Percentiles rank a stretch among this genome's conserved stretches.
Evolutionary conservation across 2,329 filamentous ascomycete genomes (phyloP).

Genomic region (Colletotrichum sp.): DNA sequence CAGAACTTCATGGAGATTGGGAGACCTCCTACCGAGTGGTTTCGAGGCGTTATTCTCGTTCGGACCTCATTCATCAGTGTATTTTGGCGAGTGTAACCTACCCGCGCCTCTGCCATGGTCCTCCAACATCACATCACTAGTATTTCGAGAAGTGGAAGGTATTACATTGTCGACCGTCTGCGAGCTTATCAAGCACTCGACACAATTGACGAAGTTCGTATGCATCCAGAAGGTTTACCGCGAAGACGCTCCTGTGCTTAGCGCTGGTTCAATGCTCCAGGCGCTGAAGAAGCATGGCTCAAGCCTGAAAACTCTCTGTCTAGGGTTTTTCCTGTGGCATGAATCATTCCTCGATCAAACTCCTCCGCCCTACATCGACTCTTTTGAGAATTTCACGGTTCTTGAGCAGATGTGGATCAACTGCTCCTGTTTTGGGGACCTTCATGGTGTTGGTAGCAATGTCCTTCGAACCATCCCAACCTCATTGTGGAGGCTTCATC

Average conservation of each 20-base stretch:
- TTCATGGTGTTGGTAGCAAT: not conserved
- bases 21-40: fast-evolving
- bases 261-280: not conserved
- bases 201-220: not conserved
- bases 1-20: not conserved
- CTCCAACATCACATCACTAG: not conserved
- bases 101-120: not conserved
- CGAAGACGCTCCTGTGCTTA: not conserved
- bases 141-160: not conserved
- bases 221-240: fast-evolving
- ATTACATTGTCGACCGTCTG: not conserved
- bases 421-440: not conserved
- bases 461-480: not conserved
- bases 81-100: not conserved
- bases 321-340: fast-evolving
- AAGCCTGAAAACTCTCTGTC: not conserved
- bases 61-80: not conserved
- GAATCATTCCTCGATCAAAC: fast-evolving
- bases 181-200: not conserved
- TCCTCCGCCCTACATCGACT: not conserved
- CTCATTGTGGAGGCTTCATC: not conserved
- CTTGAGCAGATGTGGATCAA: not conserved
- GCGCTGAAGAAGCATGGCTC: not conserved
- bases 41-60: not conserved
- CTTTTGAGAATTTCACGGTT: fast-evolving